phyloP scores from a whole-genome alignment of 768 basidiomycete species.

The Russula earlei region DNA sequence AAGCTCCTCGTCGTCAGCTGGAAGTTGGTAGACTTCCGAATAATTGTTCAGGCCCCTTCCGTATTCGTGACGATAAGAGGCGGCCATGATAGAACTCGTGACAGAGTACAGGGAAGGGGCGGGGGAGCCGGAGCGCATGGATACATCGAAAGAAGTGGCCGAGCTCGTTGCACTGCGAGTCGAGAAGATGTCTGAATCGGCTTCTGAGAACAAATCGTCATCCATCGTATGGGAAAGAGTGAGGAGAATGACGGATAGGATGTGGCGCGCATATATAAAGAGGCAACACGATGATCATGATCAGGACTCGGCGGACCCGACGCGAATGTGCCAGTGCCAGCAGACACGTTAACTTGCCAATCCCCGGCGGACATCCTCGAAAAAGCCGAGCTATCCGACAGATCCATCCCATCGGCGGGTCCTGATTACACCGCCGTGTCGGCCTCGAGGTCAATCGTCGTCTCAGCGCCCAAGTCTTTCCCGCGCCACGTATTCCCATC shows the following conservation, averaged over 20 bases:
- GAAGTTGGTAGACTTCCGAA: conserved; percentile 68
- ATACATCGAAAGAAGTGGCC: conserved; percentile 46
- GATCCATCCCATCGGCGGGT: conserved; percentile 6
- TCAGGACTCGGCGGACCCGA: background rate
- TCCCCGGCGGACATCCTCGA: conserved; percentile 10
- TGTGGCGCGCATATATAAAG: conserved; percentile 20
- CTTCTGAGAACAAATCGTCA: conserved; percentile 30
- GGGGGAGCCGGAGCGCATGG: conserved; percentile 59
- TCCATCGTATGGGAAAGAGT: conserved; percentile 15
- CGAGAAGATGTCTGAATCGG: conserved; percentile 38
- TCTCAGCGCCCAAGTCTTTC: background rate
- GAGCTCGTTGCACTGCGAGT: conserved; percentile 38
- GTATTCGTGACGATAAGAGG: conserved; percentile 54
- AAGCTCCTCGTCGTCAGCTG: conserved; percentile 72
- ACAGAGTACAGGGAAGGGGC: conserved; percentile 60
- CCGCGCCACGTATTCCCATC: background rate
- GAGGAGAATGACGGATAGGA: background rate
- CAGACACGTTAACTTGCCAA: too few species aligned
- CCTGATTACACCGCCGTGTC: conserved; percentile 6
- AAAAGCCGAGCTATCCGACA: background rate
- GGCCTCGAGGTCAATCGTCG: conserved; percentile 11
- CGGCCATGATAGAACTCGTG: conserved; percentile 50
- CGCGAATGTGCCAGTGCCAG: background rate
- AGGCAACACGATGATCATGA: conserved; percentile 7
- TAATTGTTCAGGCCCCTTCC: conserved; percentile 67